These are phyloP conservation scores for Cyberlindnera samutprakarnensis DNA, from an alignment of 805 yeast species.

Conservation along the genomic window DNA sequence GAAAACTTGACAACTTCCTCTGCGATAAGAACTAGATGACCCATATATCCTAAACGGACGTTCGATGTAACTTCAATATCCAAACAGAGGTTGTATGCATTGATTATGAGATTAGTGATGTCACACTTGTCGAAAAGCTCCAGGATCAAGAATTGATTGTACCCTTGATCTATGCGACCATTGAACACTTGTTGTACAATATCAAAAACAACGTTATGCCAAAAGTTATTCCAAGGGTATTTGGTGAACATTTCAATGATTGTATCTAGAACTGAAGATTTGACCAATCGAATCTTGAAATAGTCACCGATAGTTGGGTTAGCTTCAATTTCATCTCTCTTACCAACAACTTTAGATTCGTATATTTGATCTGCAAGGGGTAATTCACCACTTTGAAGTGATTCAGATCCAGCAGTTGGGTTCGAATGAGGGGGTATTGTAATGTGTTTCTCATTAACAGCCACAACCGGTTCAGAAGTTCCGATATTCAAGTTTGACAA, in stretches of 20 bases:
- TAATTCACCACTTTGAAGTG: slow-evolving; percentile 7
- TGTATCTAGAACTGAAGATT: slow-evolving; percentile 50
- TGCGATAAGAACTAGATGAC: slow-evolving; percentile 86
- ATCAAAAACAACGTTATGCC: slow-evolving; percentile 82
- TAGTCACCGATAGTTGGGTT: slow-evolving; percentile 65
- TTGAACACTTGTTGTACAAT: slow-evolving; percentile 75
- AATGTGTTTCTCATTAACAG: slow-evolving; percentile 18
- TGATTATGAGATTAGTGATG: slow-evolving; percentile 56
- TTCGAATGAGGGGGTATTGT: slow-evolving; percentile 19
- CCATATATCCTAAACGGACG: slow-evolving; percentile 90
- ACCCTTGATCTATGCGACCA: slow-evolving; percentile 67
- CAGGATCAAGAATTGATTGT: slow-evolving; percentile 52
- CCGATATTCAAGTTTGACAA: slow-evolving; percentile 20
- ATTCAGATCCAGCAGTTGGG: slow-evolving; percentile 6
- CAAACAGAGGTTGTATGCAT: slow-evolving; percentile 53
- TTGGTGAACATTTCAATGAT: slow-evolving; percentile 62
- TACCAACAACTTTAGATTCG: slow-evolving; percentile 4
- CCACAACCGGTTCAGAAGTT: slow-evolving; percentile 24
- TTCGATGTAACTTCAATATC: slow-evolving; percentile 53
- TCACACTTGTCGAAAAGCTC: slow-evolving; percentile 55
- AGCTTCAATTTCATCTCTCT: slow-evolving; percentile 30
- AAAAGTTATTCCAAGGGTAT: slow-evolving; percentile 78
- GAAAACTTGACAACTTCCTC: slow-evolving; percentile 92
- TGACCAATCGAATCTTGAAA: slow-evolving; percentile 60
- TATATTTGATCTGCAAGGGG: slow-evolving; percentile 6